phyloP scores from a whole-genome alignment of 371 early-diverging fungal genomes.

The Catenaria anguillulae region DNA sequence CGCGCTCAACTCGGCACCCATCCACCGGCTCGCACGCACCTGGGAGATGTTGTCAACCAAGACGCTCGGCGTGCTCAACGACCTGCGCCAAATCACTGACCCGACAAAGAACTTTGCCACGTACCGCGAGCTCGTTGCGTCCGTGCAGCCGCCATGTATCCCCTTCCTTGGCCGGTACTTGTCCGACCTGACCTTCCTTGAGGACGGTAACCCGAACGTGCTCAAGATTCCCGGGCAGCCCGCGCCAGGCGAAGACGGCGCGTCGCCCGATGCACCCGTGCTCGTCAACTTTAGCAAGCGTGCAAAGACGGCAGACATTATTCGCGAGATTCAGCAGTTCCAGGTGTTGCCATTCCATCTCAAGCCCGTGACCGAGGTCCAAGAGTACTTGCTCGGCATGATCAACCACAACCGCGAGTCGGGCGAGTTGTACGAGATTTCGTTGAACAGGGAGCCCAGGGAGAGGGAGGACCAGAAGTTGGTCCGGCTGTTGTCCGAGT shows the following conservation, averaged over 20 bases:
- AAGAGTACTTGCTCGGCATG: conserved; percentile 52
- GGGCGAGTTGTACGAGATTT: conserved; percentile 53
- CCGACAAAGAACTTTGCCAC: conserved; percentile 46
- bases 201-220: conserved; percentile 76
- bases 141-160: conserved; percentile 76
- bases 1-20: conserved; percentile 71
- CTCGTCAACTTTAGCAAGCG: conserved; percentile 87
- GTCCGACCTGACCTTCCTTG: conserved; percentile 84
- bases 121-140: conserved; percentile 73
- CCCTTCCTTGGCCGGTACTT: conserved; percentile 68
- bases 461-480: conserved; percentile 84
- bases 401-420: conserved; percentile 44
- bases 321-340: conserved; percentile 85
- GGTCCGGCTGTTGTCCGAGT: conserved; percentile 63
- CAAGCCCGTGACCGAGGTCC: conserved; percentile 57
- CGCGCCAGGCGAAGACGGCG: too few relatives aligned
- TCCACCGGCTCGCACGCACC: conserved; percentile 75
- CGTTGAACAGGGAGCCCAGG: conserved; percentile 66
- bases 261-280: conserved; percentile 10
- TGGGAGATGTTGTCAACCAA: conserved; percentile 41
- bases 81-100: conserved; percentile 7
- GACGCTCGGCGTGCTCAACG: conserved; percentile 13
- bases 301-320: conserved; percentile 67
- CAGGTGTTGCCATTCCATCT: conserved; percentile 68
- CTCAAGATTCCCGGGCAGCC: conserved; percentile 24